Base-by-base conservation (phyloP, 371 early-diverging fungal species). In the Blyttiomyces sp. region DNA sequence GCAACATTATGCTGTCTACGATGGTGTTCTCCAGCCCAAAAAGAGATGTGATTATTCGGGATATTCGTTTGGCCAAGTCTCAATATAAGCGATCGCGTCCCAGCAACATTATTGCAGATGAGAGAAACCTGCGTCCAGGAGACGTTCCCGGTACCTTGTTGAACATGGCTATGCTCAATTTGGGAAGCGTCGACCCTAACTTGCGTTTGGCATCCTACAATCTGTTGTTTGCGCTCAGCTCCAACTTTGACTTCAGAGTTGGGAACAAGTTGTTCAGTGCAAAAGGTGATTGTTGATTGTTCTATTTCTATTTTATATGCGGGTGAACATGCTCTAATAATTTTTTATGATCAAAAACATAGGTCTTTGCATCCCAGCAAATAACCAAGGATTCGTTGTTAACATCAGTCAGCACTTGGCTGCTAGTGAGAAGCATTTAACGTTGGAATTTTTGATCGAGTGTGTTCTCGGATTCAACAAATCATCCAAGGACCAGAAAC, bases 61-160 rank as follows among this genome's bases (percentile, higher is more conserved):
- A 86, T 3, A 80, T 94, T 33, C 83, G 88, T 33, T 84, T 83
- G 54, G 86, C 88, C 9, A 86, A 86, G 39, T 77, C 88, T 39
- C 74, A 90, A 34, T 84, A 82, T 64, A 82, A 88, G 45, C 73
- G 83, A 61, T 77, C 88, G 23, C 84, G 83, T 43, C 89, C 89
- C 1, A 71, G 81, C 2, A 83, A 79, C 28, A 70, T 86, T 27
- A 74, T 81, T 0, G 86, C 57, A 2, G 61, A 62, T 50, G 60
- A 89, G 50, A 81, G 91, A 48, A 82, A 76, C 4, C 87, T 95
- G 55, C 80, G 89, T 32, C 94, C 95, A 2, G 82, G 84, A n/a
- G 94, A 94, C 77, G 93, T 94, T 1, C 92, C 95, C 0, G 96
- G 94, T 16, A 88, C 91, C 33, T 64, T 96, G 35, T 79, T 96